These are phyloP conservation scores for Quercus phellos DNA, from an alignment of 331 rosid species.

Conservation along the genomic window DNA sequence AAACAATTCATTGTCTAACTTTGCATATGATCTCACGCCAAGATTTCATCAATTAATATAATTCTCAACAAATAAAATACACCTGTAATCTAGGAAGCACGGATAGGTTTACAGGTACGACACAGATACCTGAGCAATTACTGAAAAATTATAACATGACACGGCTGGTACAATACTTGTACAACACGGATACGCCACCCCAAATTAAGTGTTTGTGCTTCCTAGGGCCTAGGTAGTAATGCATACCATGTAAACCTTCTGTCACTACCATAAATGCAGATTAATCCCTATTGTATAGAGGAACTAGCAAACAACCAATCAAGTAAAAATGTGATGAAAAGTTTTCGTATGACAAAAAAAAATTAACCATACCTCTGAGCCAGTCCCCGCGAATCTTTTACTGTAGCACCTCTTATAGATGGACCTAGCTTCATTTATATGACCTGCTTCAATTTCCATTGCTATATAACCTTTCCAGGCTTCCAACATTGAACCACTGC, in stretches of 20 bases:
- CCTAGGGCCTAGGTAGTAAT: too few species aligned
- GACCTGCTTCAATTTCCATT: constrained; percentile 72
- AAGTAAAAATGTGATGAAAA: not conserved
- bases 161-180: too few species aligned
- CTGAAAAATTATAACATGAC: too few species aligned
- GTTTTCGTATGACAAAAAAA: constrained; percentile 7
- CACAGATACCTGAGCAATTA: too few species aligned
- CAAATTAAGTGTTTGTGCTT: too few species aligned
- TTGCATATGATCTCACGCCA: not conserved
- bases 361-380: constrained; percentile 68
- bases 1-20: not conserved
- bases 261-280: not conserved
- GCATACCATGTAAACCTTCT: not conserved
- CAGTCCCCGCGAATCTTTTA: constrained; percentile 68
- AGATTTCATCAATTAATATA: not conserved
- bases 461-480: constrained; percentile 78
- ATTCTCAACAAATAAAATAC: not conserved
- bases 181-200: too few species aligned
- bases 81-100: not conserved
- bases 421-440: constrained; percentile 72
- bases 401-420: constrained; percentile 79
- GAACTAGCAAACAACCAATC: not conserved
- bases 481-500: constrained; percentile 75
- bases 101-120: too few species aligned
- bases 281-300: not conserved